Percentiles rank a stretch among this genome's conserved stretches.
These are phyloP conservation scores for Leccinum subtestaceum DNA, from an alignment of 768 basidiomycete species.

Conservation along the genomic window DNA sequence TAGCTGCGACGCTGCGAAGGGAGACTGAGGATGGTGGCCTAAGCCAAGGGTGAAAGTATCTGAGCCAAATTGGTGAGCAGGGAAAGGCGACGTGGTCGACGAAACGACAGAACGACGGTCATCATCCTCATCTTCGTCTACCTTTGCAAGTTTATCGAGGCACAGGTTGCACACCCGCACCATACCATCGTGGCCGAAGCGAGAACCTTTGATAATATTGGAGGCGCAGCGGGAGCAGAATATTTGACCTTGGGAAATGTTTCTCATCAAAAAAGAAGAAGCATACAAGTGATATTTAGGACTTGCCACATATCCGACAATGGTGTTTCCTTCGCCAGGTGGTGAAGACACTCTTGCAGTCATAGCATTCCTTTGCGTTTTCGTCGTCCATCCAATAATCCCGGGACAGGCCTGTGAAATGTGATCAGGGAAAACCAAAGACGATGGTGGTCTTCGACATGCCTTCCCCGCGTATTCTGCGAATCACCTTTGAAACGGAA, in stretches of 20 bases:
- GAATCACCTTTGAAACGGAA: slow-evolving; percentile 89
- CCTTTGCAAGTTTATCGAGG: slow-evolving; percentile 86
- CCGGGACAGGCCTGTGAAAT: slow-evolving; percentile 66
- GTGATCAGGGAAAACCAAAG: slow-evolving; percentile 6
- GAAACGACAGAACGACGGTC: slow-evolving; percentile 80
- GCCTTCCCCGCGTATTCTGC: slow-evolving; percentile 90
- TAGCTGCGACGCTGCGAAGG: slow-evolving; percentile 83
- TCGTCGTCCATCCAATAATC: slow-evolving; percentile 99
- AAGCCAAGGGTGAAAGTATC: slow-evolving; percentile 38
- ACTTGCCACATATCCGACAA: slow-evolving; percentile 90
- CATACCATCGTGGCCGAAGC: slow-evolving; percentile 94
- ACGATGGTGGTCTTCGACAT: slow-evolving; percentile 14
- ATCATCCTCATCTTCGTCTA: slow-evolving; percentile 87
- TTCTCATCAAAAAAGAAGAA: not conserved
- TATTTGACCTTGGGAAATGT: slow-evolving; percentile 75
- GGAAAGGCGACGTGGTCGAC: slow-evolving; percentile 63
- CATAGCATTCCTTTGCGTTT: slow-evolving; percentile 92
- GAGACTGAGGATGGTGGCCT: slow-evolving; percentile 70
- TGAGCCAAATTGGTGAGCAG: slow-evolving; percentile 71
- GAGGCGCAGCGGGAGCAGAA: slow-evolving; percentile 97
- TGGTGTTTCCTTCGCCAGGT: slow-evolving; percentile 96
- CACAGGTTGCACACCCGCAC: slow-evolving; percentile 95
- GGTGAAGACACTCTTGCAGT: slow-evolving; percentile 92
- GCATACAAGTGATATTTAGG: not conserved
- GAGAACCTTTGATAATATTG: slow-evolving; percentile 90